Evolutionary conservation across 2,329 filamentous ascomycete genomes (phyloP), one percentile per base, ranked within the genome.

Genomic region (Colletotrichum agaves): DNA sequence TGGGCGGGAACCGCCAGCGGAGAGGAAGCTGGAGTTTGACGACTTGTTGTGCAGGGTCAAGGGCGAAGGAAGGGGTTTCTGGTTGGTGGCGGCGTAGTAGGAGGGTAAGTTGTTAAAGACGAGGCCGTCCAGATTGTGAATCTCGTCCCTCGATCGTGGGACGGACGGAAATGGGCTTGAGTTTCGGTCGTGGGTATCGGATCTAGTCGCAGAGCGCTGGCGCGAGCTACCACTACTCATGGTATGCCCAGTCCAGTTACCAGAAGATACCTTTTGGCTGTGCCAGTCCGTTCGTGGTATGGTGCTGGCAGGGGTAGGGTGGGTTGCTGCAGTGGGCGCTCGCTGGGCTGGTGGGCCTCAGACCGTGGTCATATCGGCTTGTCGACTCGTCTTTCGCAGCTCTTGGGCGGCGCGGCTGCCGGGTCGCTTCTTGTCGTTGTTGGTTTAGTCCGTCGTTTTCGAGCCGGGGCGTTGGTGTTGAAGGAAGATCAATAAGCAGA

Each of bases 111-210:
- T 39, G 19, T 59, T 59, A n/a, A 69, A 61, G 52, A 68, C 60
- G 57, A 71, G 58, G 39, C 63, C 67, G 63, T 71, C 68, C 31
- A 71, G 61, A 35, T 71, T 70, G 68, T 71, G 69, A 46, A 71
- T 70, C 21, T 71, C 69, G 67, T 71, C 67, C 49, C 67, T 64
- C 13, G 69, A 70, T 53, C 66, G 61, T 35, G 62, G 66, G 17
- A 69, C 39, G 37, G 65, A 61, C 52, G 64, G 60, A 56, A 70
- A 68, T 37, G 55, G 61, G 41, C 43, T 59, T 47, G 47, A 52
- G 59, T 55, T 69, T 57, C 56, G 58, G 57, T 71, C 68, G 53
- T 44, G 61, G 59, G 61, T 66, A 55, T 71, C 65, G 61, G 64
- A 66, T 71, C 68, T 61, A 37, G 69, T 69, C 50, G 70, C 66